Evolutionary conservation across 495 filamentous ascomycete genomes (phyloP), one percentile per base, ranked within the genome.

Genomic region (Penicillium ochrochloron): DNA sequence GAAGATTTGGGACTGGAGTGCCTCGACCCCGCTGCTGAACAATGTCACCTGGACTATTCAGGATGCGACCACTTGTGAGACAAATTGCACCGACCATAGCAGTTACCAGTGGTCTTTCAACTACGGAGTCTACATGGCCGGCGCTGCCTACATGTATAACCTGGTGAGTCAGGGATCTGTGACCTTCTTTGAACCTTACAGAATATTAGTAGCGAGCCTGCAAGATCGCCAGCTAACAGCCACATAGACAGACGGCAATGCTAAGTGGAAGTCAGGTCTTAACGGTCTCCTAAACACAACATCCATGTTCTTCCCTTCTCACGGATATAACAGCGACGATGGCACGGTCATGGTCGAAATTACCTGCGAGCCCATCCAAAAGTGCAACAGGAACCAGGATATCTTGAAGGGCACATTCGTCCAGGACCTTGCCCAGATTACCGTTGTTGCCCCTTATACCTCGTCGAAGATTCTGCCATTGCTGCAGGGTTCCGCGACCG

Each of bases 131-230:
- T 90, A 83, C 67, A 75, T 93, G 34, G 83, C 83, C 46, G 91
- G 91, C 5, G 84, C 89, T 0, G 88, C 89, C 0, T 82, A 80
- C 64, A 90, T 92, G 88, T 92, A 88, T 76, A 91, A 92, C 69
- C 66, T 82, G 66, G 83, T 84, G 70, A 63, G 83, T 27, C 15
- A 5, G 11, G 73, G 14, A 12, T 37, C 21, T 42, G 19, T 46
- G 31, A 54, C 17, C 9, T 11, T 14, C 33, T 37, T 31, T 17
- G 7, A 8, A n/a, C 17, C 5, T 7, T 10, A 34, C 1, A 4
- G n/a, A 35, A 37, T 19, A 34, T 14, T 19, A 46, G 15, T 15
- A 54, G 29, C 15, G 15, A 41, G 12, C 8, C 5, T 12, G 66
- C 65, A 64, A 54, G 61, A 64, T 53, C 67, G 63, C 23, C 17